Base-by-base conservation (phyloP, 2,329 filamentous ascomycete species). In the Chaetomiaceae sp. region DNA sequence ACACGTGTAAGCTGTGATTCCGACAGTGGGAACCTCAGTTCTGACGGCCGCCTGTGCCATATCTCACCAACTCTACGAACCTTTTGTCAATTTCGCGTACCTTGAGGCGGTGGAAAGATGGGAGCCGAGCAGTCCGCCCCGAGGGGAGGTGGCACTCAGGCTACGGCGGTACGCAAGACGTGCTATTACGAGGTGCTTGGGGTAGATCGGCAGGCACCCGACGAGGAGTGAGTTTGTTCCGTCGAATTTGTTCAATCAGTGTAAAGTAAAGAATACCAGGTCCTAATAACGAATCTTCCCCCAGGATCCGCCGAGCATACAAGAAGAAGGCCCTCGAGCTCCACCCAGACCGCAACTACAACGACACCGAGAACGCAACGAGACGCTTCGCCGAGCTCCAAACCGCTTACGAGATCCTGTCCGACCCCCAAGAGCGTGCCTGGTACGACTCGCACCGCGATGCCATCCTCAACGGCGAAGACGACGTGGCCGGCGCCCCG, bases 381-480 rank as follows among this genome's bases (percentile, higher is more conserved):
- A 81, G 78, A 61, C 83, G 85, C 48, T 99, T 99, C 68, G 91
- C 94, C 46, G 91, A 96, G 66, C 80, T 97, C 25, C 92, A 96
- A 69, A 81, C 91, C 33, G 94, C 94, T 43, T 95, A 99, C 68
- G 90, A 97, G 69, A 83, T 99, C n/a, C 81, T 99, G 1, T 95
- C 91, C 1, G 94, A 99, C 68, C 85, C 91, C 11, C 92, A 99
- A 68, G 94, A 99, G 69, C 84, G 94, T 62, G 87, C 91, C 29
- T 99, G 94, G 94, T 99, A 99, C 73, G 92, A 99, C 71, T 91
- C 91, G 3, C 94, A 99, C 67, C 86, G 90, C 56, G 85, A 91
- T 62, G 84, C 88, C 47, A 95, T 97, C 57, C 74, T 97, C 58
- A 80, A 81, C 27, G 87, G 85, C 36, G 81, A 84, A 50, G 75